Conservation (phyloP, 2,329 filamentous ascomycete species). For the Tolypocladium sp. region DNA sequence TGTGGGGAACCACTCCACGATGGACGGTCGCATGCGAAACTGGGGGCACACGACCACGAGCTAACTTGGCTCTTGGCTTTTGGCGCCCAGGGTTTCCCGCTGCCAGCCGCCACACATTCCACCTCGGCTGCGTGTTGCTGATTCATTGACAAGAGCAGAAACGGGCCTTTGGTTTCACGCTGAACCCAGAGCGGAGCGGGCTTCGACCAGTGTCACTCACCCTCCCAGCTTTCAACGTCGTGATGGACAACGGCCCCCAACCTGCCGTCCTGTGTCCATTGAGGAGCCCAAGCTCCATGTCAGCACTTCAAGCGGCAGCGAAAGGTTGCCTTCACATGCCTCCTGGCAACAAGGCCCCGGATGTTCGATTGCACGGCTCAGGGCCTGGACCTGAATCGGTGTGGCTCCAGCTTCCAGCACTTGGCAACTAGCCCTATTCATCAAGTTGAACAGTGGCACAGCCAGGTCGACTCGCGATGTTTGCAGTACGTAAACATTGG, state of each 20-base stretch:
- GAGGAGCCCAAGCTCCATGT: no score
- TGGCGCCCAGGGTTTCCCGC: not conserved
- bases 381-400: not conserved
- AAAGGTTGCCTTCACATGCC: not conserved
- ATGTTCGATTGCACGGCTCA: not conserved
- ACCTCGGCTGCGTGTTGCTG: not conserved
- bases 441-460: no score
- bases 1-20: not conserved
- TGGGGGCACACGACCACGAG: not conserved
- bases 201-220: not conserved
- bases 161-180: not conserved
- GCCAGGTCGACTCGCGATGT: not conserved
- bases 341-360: not conserved
- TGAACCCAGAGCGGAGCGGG: not conserved
- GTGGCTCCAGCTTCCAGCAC: not conserved
- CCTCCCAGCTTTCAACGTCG: no score
- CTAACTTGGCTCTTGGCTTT: not conserved
- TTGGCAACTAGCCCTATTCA: not conserved
- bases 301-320: no score
- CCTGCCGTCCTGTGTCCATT: no score
- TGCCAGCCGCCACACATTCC: not conserved
- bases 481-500: not conserved
- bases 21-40: not conserved
- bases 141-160: not conserved
- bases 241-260: no score